Conservation (phyloP, 2,329 filamentous ascomycete genomes). For the Microsporum ferrugineum region DNA sequence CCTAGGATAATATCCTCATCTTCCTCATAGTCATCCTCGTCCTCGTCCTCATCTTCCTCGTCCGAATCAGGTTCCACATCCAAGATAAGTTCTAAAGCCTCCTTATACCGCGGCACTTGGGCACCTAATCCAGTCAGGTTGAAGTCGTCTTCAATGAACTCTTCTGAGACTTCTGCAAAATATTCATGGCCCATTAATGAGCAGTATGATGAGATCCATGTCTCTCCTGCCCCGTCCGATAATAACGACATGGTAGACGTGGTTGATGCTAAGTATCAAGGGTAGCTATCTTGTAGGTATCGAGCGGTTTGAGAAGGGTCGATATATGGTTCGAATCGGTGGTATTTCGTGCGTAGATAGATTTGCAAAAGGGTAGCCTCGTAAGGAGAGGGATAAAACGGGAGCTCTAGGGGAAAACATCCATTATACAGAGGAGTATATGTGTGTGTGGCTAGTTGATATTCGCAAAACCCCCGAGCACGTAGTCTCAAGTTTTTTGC, state of each 20-base stretch:
- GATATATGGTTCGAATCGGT: not conserved
- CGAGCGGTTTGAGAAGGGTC: not conserved
- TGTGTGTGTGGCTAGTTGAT: not conserved
- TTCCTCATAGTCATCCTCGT: slow-evolving; percentile 58
- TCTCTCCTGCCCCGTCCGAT: slow-evolving; percentile 53
- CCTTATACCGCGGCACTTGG: slow-evolving; percentile 97
- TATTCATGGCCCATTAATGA: slow-evolving; percentile 93
- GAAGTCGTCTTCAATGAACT: slow-evolving; percentile 99
- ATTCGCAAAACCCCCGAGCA: not conserved
- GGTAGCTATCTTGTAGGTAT: not conserved
- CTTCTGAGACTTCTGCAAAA: slow-evolving; percentile 96
- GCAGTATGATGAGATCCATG: slow-evolving; percentile 97
- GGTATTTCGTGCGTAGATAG: not conserved
- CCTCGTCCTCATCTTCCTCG: slow-evolving; percentile 54
- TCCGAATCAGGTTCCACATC: slow-evolving; percentile 93
- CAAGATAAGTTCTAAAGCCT: slow-evolving; percentile 97
- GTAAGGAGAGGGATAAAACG: not conserved
- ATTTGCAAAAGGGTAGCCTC: not conserved
- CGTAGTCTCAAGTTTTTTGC: not conserved
- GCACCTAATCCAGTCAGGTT: slow-evolving; percentile 91
- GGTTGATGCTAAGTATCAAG: not conserved
- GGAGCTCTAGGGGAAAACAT: not conserved
- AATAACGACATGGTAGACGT: slow-evolving; percentile 30
- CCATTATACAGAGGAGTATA: not conserved
- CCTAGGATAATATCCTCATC: slow-evolving; percentile 57